Base-by-base conservation (phyloP, 1,284 basidiomycete genomes). In the Chiua sp. region DNA sequence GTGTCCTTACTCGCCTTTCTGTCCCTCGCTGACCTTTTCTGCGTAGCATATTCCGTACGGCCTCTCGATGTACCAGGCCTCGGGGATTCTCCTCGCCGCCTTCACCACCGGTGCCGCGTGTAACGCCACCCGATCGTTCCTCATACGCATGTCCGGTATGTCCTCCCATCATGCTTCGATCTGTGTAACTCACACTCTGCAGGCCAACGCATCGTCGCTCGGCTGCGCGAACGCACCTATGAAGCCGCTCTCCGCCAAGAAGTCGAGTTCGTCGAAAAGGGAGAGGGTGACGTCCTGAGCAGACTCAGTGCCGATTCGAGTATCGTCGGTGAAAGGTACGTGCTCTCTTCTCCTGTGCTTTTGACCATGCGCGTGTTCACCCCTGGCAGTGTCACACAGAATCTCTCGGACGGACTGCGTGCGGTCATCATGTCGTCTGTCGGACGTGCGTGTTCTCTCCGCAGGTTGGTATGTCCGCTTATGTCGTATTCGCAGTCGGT, bases 251-350 rank as follows among this genome's bases (percentile, higher is more conserved):
- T 98, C 18, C 82, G 83, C 50, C 96, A 98, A 76, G 96, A 98
- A 72, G 91, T 97, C 33, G 93, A 96, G 72, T 96, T 88, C 71
- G 93, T 97, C 5, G 96, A 98, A 75, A 87, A 87, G 49, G 94
- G 94, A 1, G 95, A 96, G 59, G 98, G 97, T 16, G 98, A 99
- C 72, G 92, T 98, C 13, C 81, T 99, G 47, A 96, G 94, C 71
- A 81, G 97, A 50, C 83, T 99, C 44, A 96, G 92, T 60, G 91
- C 92, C 8, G 97, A 99, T 74, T 93, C 94, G 13, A 94, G 89
- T 69, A 93, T 99, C 63, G 93, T 99, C 47, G 98, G 98, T 47
- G 97, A 98, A 77, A 93, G 92, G 90, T 91, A 33, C 11, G 7
- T 35, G 44, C 20, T 4, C 7, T 20, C 23, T 35, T 26, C 5